Evolutionary conservation across 148 eudicot species (phyloP).

Genomic region (Rhododendron simsii): DNA sequence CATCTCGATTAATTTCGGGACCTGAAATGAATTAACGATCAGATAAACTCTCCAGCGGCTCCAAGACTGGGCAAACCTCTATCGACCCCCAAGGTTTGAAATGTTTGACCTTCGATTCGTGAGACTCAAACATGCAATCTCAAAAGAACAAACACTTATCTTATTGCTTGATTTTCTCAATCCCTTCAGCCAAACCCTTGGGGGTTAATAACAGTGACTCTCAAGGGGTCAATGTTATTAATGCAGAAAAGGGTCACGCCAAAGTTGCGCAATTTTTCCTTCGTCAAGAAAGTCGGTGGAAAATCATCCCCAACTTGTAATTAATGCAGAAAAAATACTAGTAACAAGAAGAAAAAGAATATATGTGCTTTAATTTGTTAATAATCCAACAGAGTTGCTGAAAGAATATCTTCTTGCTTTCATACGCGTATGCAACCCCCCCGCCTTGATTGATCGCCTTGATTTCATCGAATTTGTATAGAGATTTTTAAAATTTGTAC

Average conservation of each 20-base stretch:
- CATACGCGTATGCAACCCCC: background rate
- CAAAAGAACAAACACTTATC: background rate
- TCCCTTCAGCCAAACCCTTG: no score
- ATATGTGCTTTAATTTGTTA: background rate
- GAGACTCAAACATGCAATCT: no score
- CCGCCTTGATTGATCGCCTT: no score
- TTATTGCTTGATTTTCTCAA: no score
- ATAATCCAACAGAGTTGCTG: background rate
- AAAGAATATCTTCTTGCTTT: background rate
- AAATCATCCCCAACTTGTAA: background rate
- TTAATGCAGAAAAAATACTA: background rate
- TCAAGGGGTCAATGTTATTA: background rate
- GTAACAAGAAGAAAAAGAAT: background rate
- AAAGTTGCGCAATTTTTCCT: background rate
- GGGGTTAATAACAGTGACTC: background rate
- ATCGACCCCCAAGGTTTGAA: no score
- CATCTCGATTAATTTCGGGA: no score
- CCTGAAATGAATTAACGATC: no score
- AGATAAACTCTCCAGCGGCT: background rate
- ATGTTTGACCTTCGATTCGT: background rate
- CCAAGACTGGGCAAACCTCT: no score
- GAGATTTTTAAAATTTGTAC: no score
- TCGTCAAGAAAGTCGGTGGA: background rate
- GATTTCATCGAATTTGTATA: no score
- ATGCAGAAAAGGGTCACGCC: background rate